Base-by-base conservation (phyloP, 2,329 filamentous ascomycete species). In the Trichoderma pleuroti region DNA sequence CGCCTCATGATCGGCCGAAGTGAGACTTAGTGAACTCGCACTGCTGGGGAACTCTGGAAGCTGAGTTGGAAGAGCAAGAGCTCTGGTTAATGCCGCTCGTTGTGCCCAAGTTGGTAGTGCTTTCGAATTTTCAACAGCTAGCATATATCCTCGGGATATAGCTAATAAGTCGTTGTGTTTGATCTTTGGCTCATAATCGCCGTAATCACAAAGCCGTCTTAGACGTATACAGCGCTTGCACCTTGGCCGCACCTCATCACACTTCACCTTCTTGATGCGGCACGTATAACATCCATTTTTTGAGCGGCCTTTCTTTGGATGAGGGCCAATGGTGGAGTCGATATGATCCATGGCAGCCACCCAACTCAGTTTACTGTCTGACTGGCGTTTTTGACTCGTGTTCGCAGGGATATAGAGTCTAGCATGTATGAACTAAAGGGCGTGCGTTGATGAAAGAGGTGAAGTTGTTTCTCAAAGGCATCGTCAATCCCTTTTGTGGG, bases 201-300 rank as follows among this genome's bases (percentile, higher is more conserved):
- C 70, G 52, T 79, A 79, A 34, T 78, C 77, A 72, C 78, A 79
- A 18, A 76, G 68, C 3, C 75, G 74, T 69, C 72, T 72, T 24
- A 79, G 68, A 11, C 77, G 74, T 1, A 71, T 67, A 68, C 77
- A 79, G 46, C 77, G 74, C 32, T 72, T 68, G 56, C 77, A 79
- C 30, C 73, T 72, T 1, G 77, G 77, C 24, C 72, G 70, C 52
- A 59, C 70, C 69, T 79, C 77, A 61, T 79, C 78, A 61, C 77
- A 80, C 39, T 79, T 79, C 30, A 78, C 77, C 70, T 79, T 79
- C 64, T 78, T 79, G 5, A 73, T 71, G 52, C 77, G 75, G 59
- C 77, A 79, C 0, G 77, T 79, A 74, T 74, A 76, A 46, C 72
- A 78, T 60, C 75, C 75, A 5, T 70, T 74, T 26, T 72, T 72